These are phyloP conservation scores for Candida sanyaensis DNA, from an alignment of 1,139 yeast genomes.

Conservation along the genomic window DNA sequence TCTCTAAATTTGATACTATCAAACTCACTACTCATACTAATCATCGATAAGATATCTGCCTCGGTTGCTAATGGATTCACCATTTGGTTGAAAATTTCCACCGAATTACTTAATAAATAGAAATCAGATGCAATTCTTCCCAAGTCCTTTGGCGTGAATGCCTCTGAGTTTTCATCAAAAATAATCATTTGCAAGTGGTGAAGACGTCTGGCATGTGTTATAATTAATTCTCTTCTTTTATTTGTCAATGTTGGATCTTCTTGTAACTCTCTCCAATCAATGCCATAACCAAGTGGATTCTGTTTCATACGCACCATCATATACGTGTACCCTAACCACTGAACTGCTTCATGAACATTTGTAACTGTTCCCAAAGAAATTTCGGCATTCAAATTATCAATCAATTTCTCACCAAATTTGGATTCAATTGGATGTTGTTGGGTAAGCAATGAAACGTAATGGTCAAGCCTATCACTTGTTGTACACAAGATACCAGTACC, in stretches of 20 bases:
- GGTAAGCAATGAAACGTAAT: slow-evolving; percentile 80
- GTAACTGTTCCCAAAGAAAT: slow-evolving; percentile 95
- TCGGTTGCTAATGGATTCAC: slow-evolving; percentile 85
- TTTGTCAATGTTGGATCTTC: slow-evolving; percentile 82
- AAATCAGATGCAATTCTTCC: slow-evolving; percentile 96
- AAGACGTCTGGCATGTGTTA: slow-evolving; percentile 77
- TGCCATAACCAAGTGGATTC: slow-evolving; percentile 92
- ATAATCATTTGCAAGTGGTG: slow-evolving; percentile 91
- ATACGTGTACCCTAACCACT: slow-evolving; percentile 96
- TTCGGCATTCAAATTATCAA: slow-evolving; percentile 94
- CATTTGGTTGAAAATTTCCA: slow-evolving; percentile 86
- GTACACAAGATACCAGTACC: slow-evolving; percentile 95
- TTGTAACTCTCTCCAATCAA: slow-evolving; percentile 80
- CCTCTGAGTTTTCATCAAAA: slow-evolving; percentile 81
- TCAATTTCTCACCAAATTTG: slow-evolving; percentile 69
- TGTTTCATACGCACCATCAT: slow-evolving; percentile 92
- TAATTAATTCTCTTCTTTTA: slow-evolving; percentile 72
- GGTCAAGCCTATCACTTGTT: slow-evolving; percentile 77
- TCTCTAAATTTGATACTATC: slow-evolving; percentile 87
- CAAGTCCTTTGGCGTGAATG: slow-evolving; percentile 81
- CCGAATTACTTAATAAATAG: slow-evolving; percentile 79
- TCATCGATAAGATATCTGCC: slow-evolving; percentile 86
- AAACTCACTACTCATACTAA: slow-evolving; percentile 93
- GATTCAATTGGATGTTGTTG: slow-evolving; percentile 98
- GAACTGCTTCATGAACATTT: slow-evolving; percentile 90